These are phyloP conservation scores for Dactylonectria estremocensis DNA, from an alignment of 2,329 filamentous ascomycete species.

Conservation along the genomic window DNA sequence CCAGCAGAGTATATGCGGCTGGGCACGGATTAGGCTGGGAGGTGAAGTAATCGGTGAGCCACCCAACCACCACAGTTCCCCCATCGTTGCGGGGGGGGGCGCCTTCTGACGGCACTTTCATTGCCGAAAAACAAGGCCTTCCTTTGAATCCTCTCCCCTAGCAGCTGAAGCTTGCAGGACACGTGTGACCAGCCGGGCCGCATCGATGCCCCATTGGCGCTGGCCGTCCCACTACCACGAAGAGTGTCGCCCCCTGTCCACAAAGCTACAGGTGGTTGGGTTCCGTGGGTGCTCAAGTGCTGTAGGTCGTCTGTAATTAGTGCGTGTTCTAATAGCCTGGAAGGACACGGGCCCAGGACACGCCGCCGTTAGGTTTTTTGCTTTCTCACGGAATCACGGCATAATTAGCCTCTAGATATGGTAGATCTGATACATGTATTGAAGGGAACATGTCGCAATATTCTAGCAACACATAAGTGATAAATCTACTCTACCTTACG, in stretches of 20 bases:
- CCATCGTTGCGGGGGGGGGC: slow-evolving; percentile 12
- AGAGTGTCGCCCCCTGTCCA: not conserved
- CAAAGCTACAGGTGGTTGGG: not conserved
- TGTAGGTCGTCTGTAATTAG: not conserved
- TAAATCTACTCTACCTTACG: too few species aligned
- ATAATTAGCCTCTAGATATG: not conserved
- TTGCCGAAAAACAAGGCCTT: slow-evolving; percentile 16
- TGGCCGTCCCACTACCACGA: not conserved
- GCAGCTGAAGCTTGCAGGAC: slow-evolving; percentile 12
- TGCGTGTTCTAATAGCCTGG: not conserved
- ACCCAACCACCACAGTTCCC: not conserved
- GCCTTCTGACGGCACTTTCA: slow-evolving; percentile 30
- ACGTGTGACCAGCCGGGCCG: not conserved
- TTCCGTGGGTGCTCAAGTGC: not conserved
- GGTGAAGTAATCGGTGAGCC: slow-evolving; percentile 15
- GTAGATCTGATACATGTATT: not conserved
- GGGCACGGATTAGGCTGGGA: slow-evolving; percentile 12
- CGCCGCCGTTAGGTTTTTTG: not conserved
- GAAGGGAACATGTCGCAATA: too few species aligned
- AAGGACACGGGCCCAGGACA: not conserved
- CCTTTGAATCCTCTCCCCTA: not conserved
- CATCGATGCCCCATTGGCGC: slow-evolving; percentile 4
- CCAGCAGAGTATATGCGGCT: slow-evolving; percentile 1
- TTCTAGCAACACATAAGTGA: too few species aligned
- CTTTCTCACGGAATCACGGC: not conserved